Evolutionary conservation across 306 rosid species (phyloP), one percentile per base, ranked within the genome.

Genomic region (Medicago lupulina): DNA sequence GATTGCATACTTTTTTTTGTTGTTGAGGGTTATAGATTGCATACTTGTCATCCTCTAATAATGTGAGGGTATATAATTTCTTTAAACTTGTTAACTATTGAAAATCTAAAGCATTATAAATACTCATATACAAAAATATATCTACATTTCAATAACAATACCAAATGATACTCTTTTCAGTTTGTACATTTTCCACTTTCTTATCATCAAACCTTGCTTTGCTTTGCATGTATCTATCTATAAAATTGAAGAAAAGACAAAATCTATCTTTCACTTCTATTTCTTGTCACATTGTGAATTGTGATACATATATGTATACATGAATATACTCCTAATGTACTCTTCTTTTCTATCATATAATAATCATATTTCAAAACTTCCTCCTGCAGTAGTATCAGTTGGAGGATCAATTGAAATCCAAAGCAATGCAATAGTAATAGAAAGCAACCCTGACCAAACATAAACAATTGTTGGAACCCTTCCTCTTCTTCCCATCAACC

Each of bases 401-500:
- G 97, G 93, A 51, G 96, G 93, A n/a, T 81, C 87, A 18, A 87
- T 28, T 6, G 87, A 51, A 43, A 92, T 83, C 89, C 88, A 90
- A 47, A 92, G 88, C 93, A 92, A 80, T 23, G 97, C 85, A 46
- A 90, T 77, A 1, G 85, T 92, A 65, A 92, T 90, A 23, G 97
- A 85, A 60, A 88, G 82, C 80, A 92, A 79, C 2, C 97, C 96
- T 9, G 89, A 59, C 97, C 97, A 92, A 3, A 92, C 96, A 61
- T 75, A 86, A 15, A 92, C 64, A 46, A 92, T 88, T 0, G 97
- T 92, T 2, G 97, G 96, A 5, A 92, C 81, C 67, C 83, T 87
- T 82, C 97, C 97, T 83, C 87, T 88, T 81, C 90, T 85, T 19
- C 97, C 96, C 96, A 90, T 88, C 82, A 92, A 82, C n/a, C 97